A percentile compares a stretch with the other conserved stretches of the same genome.
Conservation (phyloP, 495 filamentous ascomycete genomes). For the Chaetomidium leptoderma region DNA sequence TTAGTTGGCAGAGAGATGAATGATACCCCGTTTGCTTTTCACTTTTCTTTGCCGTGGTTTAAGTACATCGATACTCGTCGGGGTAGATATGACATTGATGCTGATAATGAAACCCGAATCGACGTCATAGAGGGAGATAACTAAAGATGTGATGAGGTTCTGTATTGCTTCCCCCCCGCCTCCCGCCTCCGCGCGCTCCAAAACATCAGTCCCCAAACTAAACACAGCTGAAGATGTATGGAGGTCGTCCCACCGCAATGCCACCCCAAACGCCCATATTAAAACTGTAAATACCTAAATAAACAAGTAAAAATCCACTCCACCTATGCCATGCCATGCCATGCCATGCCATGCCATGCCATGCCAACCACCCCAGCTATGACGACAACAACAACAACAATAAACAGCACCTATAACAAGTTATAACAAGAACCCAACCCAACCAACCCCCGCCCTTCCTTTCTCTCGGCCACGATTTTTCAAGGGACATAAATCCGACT, state of each 20-base stretch:
- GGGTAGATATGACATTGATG: too few species aligned
- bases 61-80: background rate
- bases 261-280: background rate
- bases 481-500: conserved; percentile 81
- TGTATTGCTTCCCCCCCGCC: background rate
- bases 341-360: background rate
- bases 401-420: background rate
- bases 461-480: too few species aligned
- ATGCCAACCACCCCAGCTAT: too few species aligned
- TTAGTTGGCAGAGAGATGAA: background rate
- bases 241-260: background rate
- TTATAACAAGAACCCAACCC: background rate
- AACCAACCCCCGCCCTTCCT: too few species aligned
- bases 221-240: background rate
- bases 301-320: too few species aligned
- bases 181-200: background rate
- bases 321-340: background rate
- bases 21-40: conserved; percentile 10
- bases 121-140: background rate
- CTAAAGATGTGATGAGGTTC: background rate
- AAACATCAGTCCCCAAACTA: background rate
- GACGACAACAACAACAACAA: background rate
- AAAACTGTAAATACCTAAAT: background rate
- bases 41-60: background rate
- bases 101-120: background rate